Evolutionary conservation across 2,329 filamentous ascomycete species (phyloP).

Genomic region (Ophiocordyceps australis): DNA sequence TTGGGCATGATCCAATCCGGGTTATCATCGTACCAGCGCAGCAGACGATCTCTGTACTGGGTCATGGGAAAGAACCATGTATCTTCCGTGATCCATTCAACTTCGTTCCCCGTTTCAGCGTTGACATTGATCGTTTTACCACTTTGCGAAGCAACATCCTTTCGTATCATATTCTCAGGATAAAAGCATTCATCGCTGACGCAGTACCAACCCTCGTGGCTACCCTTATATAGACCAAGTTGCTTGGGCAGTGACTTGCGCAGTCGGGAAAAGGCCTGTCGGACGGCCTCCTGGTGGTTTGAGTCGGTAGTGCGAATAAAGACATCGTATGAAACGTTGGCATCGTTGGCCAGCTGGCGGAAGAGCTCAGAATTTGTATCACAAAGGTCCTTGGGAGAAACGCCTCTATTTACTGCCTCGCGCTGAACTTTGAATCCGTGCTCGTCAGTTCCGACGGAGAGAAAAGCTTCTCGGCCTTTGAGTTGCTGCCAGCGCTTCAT

Average conservation of each 20-base stretch:
- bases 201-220: conserved; percentile 91
- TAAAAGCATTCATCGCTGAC: conserved; percentile 96
- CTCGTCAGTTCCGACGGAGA: conserved; percentile 90
- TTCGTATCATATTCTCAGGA: conserved; percentile 55
- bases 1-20: conserved; percentile 60
- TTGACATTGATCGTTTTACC: conserved; percentile 72
- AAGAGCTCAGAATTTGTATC: conserved; percentile 72
- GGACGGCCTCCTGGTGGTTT: conserved; percentile 67
- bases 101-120: conserved; percentile 74
- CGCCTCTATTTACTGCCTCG: conserved; percentile 53
- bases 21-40: conserved; percentile 64
- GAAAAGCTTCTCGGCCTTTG: conserved; percentile 48
- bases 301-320: conserved; percentile 86
- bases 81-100: conserved; percentile 83
- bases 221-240: conserved; percentile 66
- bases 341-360: conserved; percentile 49
- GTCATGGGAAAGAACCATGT: conserved; percentile 94
- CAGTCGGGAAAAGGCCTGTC: conserved; percentile 76
- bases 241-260: conserved; percentile 31
- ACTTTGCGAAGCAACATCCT: conserved; percentile 58
- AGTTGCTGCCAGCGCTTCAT: conserved; percentile 82
- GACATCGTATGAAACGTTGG: conserved; percentile 58
- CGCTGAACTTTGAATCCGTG: conserved; percentile 96
- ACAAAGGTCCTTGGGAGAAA: conserved; percentile 70
- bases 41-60: conserved; percentile 57